phyloP scores from a whole-genome alignment of 306 rosid species.

The Rosa lucieae region DNA sequence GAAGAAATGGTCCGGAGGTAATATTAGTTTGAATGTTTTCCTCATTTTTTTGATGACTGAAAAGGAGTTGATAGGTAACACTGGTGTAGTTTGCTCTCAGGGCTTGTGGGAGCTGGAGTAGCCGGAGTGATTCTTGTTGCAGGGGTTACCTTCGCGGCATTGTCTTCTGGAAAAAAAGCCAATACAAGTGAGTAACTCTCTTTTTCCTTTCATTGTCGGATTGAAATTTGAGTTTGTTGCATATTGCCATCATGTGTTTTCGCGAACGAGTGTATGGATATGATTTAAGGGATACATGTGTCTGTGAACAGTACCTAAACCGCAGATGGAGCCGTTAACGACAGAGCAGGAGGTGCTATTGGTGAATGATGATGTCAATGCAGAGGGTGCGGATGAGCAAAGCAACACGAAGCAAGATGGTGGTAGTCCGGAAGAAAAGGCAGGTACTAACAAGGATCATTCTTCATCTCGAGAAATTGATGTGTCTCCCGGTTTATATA shows the following conservation, averaged over 20 bases:
- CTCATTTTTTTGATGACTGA: not conserved
- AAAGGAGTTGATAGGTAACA: conserved; percentile 7
- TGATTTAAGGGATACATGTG: not conserved
- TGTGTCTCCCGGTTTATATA: conserved; percentile 39
- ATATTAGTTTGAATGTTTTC: conserved; percentile 17
- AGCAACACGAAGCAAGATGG: conserved; percentile 36
- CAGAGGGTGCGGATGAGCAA: conserved; percentile 3
- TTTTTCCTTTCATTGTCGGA: no score
- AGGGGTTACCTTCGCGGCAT: conserved; percentile 68
- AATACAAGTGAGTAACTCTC: conserved; percentile 51
- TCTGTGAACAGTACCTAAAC: conserved; percentile 48
- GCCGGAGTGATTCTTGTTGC: conserved; percentile 73
- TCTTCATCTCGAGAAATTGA: conserved; percentile 52
- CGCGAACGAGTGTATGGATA: not conserved
- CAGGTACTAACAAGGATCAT: conserved; percentile 48
- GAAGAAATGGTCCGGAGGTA: conserved; percentile 63
- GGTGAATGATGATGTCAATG: conserved; percentile 46
- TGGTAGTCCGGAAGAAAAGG: conserved; percentile 38
- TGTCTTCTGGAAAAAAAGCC: conserved; percentile 56
- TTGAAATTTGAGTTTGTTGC: not conserved
- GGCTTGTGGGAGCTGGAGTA: conserved; percentile 75
- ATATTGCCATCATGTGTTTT: not conserved
- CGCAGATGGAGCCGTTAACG: conserved; percentile 70
- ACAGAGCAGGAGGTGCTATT: conserved; percentile 59
- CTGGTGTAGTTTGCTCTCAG: conserved; percentile 82